A percentile compares a stretch with the other conserved stretches of the same genome.
Evolutionary conservation across 352 stramenopile genomes (phyloP).

Genomic region (Phytophthora aleatoria): DNA sequence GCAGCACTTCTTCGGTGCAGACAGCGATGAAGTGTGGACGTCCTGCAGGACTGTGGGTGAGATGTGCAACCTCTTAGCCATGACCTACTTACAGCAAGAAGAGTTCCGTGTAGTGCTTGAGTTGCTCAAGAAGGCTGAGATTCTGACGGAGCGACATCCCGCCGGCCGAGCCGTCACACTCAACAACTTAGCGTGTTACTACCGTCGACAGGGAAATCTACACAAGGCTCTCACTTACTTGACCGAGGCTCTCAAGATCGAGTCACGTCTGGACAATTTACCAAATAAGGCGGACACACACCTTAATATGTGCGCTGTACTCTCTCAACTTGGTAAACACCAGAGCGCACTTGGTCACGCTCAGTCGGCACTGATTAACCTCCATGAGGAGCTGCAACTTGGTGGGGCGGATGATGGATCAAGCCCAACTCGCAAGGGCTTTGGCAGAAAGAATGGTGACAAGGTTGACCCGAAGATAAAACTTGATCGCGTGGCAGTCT

Average conservation of each 20-base stretch:
- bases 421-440: slow-evolving; percentile 21
- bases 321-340: slow-evolving; percentile 92
- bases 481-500: slow-evolving; percentile 89
- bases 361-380: slow-evolving; percentile 90
- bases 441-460: slow-evolving; percentile 20
- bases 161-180: slow-evolving; percentile 89
- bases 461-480: slow-evolving; percentile 50
- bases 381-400: slow-evolving; percentile 92
- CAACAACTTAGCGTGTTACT: slow-evolving; percentile 96
- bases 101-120: slow-evolving; percentile 92
- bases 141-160: slow-evolving; percentile 90
- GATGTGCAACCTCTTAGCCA: slow-evolving; percentile 95
- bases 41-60: slow-evolving; percentile 94
- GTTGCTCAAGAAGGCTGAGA: slow-evolving; percentile 94
- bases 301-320: slow-evolving; percentile 94
- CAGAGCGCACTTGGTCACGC: slow-evolving; percentile 91
- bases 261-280: slow-evolving; percentile 83
- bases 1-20: slow-evolving; percentile 93
- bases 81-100: slow-evolving; percentile 96
- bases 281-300: slow-evolving; percentile 94
- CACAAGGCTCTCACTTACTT: slow-evolving; percentile 92
- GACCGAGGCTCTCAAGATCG: slow-evolving; percentile 93
- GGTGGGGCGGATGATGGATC: slow-evolving; percentile 4
- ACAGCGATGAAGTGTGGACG: slow-evolving; percentile 89
- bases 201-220: slow-evolving; percentile 89